Evolutionary conservation across 805 yeast genomes (phyloP).

Genomic region (Yamadazyma sp.): DNA sequence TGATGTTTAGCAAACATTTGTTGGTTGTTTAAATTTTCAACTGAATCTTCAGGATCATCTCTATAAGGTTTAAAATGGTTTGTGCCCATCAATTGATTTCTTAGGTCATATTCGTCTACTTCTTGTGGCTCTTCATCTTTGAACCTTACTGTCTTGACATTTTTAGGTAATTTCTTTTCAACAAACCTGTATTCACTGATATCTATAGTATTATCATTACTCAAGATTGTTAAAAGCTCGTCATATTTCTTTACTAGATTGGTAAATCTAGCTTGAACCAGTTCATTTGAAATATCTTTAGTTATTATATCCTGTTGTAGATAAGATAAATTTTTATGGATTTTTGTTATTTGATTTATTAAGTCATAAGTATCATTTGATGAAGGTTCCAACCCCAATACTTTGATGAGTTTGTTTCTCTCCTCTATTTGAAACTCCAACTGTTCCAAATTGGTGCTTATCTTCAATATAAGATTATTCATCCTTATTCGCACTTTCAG

Average conservation of each 20-base stretch:
- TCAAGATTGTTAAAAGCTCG: conserved; percentile 15
- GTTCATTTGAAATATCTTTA: conserved; percentile 7
- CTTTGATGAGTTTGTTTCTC: conserved; percentile 24
- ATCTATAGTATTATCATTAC: conserved; percentile 26
- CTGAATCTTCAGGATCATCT: conserved; percentile 21
- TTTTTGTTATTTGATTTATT: conserved; percentile 24
- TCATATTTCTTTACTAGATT: conserved; percentile 16
- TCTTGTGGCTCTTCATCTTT: conserved; percentile 24
- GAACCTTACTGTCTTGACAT: conserved; percentile 35
- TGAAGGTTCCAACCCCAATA: conserved; percentile 35
- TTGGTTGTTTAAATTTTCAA: conserved; percentile 25
- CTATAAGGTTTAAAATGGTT: conserved; percentile 31
- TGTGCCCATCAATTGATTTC: conserved; percentile 36
- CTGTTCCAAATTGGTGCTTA: conserved; percentile 21
- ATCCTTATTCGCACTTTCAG: conserved; percentile 1
- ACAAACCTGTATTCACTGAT: conserved; percentile 28
- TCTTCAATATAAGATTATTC: conserved; percentile 10
- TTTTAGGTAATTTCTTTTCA: conserved; percentile 7
- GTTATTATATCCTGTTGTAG: conserved; percentile 26
- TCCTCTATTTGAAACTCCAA: conserved; percentile 32
- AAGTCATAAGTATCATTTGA: conserved; percentile 37
- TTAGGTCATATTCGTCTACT: conserved; percentile 19
- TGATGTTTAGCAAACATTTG: conserved; percentile 43
- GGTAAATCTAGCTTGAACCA: conserved; percentile 8
- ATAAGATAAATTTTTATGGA: conserved; percentile 25